phyloP scores from a whole-genome alignment of 768 basidiomycete species.

The Russula virescens region DNA sequence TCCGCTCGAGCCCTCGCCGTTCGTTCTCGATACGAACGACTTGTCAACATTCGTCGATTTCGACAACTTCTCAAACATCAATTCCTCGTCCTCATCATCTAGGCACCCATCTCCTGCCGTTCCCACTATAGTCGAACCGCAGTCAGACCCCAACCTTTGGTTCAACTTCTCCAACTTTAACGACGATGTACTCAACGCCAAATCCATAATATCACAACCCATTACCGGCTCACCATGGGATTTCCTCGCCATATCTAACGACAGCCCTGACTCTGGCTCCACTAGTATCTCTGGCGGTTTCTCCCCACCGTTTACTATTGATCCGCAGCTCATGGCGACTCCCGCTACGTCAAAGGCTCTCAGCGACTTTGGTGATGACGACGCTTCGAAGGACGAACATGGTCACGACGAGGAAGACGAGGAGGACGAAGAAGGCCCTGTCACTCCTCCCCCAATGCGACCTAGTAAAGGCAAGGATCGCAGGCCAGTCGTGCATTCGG shows the following conservation, averaged over 20 bases:
- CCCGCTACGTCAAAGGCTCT: constrained; percentile 43
- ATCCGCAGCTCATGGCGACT: constrained; percentile 71
- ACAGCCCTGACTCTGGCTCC: constrained; percentile 28
- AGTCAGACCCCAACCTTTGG: constrained; percentile 16
- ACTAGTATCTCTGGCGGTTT: constrained; percentile 20
- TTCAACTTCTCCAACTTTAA: constrained; percentile 29
- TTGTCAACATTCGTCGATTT: constrained; percentile 4
- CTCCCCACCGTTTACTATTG: constrained; percentile 46
- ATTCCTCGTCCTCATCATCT: not conserved
- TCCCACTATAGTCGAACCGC: constrained; percentile 7
- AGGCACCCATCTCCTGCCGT: constrained; percentile 2
- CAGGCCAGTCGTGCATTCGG: constrained; percentile 65
- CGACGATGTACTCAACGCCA: constrained; percentile 30
- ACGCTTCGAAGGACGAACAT: constrained; percentile 29
- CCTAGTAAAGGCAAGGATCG: constrained; percentile 48
- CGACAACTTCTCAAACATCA: constrained; percentile 1
- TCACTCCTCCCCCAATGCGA: constrained; percentile 31
- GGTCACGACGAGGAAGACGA: constrained; percentile 34
- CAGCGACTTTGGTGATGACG: constrained; percentile 40
- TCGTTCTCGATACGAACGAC: constrained; percentile 11
- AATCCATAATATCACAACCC: constrained; percentile 26
- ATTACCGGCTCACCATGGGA: constrained; percentile 31
- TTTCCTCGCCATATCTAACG: constrained; percentile 36
- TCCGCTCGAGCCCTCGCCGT: constrained; percentile 18
- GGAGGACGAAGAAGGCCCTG: constrained; percentile 30